Base-by-base conservation (phyloP, 495 filamentous ascomycete genomes). In the Stereocaulon alpinum region DNA sequence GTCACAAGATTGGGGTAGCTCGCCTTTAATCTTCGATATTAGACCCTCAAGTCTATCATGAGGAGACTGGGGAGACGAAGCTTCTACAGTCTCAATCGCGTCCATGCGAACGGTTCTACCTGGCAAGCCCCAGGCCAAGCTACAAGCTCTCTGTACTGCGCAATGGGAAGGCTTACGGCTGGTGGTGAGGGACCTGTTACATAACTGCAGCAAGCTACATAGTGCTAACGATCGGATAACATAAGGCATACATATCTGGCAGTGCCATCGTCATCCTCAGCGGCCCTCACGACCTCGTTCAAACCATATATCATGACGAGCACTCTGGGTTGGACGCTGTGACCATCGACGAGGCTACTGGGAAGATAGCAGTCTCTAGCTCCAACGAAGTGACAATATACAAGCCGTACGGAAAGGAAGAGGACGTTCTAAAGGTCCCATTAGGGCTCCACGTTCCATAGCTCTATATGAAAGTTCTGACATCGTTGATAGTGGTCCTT, bases 291-390 rank as follows among this genome's bases (percentile, higher is more conserved):
- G 77, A 81, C 56, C 79, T 95, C 64, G 75, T 95, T 37, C 92
- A 97, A 73, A 96, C 92, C 0, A 88, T 91, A 60, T 96, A 95
- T 74, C 81, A 91, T 67, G 85, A 93, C 63, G 85, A 91, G 69
- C 78, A 82, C 41, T 74, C 80, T 7, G 73, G 74, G 6, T 80
- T 97, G 41, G 80, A 90, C 48, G 83, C 87, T 12, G 79, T 95
- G 29, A 77, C 82, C 18, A 80, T 96, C 59, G 86, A 94, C 64
- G 87, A 95, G 64, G 73, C 74, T 15, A 83, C 89, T 34, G 93
- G 91, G 9, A 95, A 89, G 76, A 88, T 98, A 70, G 90, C 89
- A 37, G 79, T 82, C 51, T 86, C 81, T 69, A 80, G 84, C 32
- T 76, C 76, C 5, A 71, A 72, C n/a, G 75, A 77, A 60, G 80